Evolutionary conservation across 306 rosid species (phyloP).

Genomic region (Corylus avellana): DNA sequence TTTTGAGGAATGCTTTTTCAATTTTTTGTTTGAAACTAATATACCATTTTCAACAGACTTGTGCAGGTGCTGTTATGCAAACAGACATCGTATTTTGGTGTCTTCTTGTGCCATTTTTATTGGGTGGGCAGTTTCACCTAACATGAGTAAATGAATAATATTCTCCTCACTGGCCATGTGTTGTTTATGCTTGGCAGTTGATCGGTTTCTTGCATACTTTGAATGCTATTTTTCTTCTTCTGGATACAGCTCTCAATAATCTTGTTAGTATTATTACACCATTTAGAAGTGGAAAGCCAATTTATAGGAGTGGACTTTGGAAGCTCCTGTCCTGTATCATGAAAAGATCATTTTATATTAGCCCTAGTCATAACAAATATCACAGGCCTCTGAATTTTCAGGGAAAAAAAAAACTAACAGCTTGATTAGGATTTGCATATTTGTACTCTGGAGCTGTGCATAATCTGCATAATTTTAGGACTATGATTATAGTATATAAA

Average conservation of each 20-base stretch:
- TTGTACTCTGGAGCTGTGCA: neutral
- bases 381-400: neutral
- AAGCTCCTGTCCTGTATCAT: neutral
- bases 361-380: neutral
- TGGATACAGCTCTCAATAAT: conserved; percentile 66
- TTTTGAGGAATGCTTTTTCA: neutral
- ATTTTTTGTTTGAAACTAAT: conserved; percentile 26
- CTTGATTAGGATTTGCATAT: neutral
- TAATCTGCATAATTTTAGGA: neutral
- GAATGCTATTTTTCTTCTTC: conserved; percentile 65
- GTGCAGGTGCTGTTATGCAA: conserved; percentile 76
- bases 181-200: conserved; percentile 50
- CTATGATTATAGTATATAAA: neutral
- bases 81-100: conserved; percentile 88
- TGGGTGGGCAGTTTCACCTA: conserved; percentile 14
- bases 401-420: neutral
- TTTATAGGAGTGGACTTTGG: neutral
- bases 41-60: conserved; percentile 47
- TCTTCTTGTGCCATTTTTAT: conserved; percentile 69
- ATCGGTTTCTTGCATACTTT: conserved; percentile 70
- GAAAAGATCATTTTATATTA: neutral
- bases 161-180: neutral
- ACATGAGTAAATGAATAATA: neutral
- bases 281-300: conserved; percentile 4
- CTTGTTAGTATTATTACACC: conserved; percentile 52